Conservation (phyloP, 805 yeast species). For the Cyberlindnera misumaiensis region DNA sequence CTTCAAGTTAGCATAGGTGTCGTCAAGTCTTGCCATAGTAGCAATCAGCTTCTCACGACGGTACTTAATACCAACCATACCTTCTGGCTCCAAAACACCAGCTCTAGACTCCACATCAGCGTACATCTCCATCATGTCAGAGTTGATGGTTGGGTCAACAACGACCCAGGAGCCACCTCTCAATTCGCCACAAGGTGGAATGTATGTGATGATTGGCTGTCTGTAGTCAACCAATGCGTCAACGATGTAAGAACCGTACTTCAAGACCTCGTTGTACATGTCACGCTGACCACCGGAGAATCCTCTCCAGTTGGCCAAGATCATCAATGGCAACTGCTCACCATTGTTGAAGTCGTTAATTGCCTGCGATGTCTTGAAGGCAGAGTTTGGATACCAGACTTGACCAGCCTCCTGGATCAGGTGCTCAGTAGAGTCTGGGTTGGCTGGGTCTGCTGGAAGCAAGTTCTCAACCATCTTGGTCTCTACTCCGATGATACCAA, state of each 20-base stretch:
- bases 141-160: slow-evolving; percentile 95
- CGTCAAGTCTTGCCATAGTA: slow-evolving; percentile 90
- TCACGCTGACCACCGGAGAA: slow-evolving; percentile 99
- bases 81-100: slow-evolving; percentile 98
- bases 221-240: slow-evolving; percentile 94
- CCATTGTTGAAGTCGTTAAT: slow-evolving; percentile 96
- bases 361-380: slow-evolving; percentile 98
- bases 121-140: slow-evolving; percentile 98
- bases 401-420: slow-evolving; percentile 95
- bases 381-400: slow-evolving; percentile 99
- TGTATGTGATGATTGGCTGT: slow-evolving; percentile 94
- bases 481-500: slow-evolving; percentile 97
- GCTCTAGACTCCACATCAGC: slow-evolving; percentile 95
- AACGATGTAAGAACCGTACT: slow-evolving; percentile 94
- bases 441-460: slow-evolving; percentile 97
- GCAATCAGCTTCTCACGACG: slow-evolving; percentile 84
- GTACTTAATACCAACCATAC: slow-evolving; percentile 98
- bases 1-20: slow-evolving; percentile 62
- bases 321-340: slow-evolving; percentile 96
- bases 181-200: slow-evolving; percentile 96
- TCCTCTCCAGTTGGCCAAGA: slow-evolving; percentile 99
- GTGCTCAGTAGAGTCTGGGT: slow-evolving; percentile 87
- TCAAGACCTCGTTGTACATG: slow-evolving; percentile 97
- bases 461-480: slow-evolving; percentile 84
- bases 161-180: slow-evolving; percentile 99